A percentile compares a stretch with the other conserved stretches of the same genome.
phyloP scores from a whole-genome alignment of 495 filamentous ascomycete species.

The Niebla homalea region DNA sequence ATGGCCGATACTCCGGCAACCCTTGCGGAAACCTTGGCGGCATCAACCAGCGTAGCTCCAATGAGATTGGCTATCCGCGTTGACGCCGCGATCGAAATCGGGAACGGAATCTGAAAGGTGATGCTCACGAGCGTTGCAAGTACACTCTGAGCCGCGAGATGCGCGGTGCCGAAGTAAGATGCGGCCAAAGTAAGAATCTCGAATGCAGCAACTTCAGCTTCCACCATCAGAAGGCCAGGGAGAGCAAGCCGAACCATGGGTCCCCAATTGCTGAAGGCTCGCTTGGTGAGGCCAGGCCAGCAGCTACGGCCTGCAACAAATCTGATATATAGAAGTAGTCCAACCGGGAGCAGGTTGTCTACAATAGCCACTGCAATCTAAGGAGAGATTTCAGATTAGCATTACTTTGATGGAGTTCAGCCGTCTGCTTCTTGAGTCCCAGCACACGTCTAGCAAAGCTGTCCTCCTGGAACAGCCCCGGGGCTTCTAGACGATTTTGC shows the following conservation, averaged over 20 bases:
- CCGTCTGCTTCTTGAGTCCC: too few relatives aligned
- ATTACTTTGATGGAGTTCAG: too few relatives aligned
- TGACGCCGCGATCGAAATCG: conserved; percentile 47
- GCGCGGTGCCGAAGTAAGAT: conserved; percentile 54
- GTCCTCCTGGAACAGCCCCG: too few relatives aligned
- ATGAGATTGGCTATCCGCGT: conserved; percentile 54
- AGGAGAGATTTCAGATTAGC: too few relatives aligned
- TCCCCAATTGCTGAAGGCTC: conserved; percentile 66
- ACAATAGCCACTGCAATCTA: conserved; percentile 70
- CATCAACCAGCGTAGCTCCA: conserved; percentile 54
- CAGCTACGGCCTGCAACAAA: conserved; percentile 45
- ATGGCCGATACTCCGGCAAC: conserved; percentile 51
- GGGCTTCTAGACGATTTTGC: too few relatives aligned
- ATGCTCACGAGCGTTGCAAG: conserved; percentile 46
- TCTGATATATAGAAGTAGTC: conserved; percentile 57
- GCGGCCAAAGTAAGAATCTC: conserved; percentile 64
- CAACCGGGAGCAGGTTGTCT: conserved; percentile 64
- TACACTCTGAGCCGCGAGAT: conserved; percentile 57
- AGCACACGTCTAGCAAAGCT: too few relatives aligned
- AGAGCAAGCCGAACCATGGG: conserved; percentile 78
- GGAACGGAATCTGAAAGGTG: conserved; percentile 55
- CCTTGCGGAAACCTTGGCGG: conserved; percentile 57
- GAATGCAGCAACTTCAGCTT: conserved; percentile 80
- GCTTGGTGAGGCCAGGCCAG: conserved; percentile 66
- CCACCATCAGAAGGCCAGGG: conserved; percentile 81